Conservation (phyloP, 2,329 filamentous ascomycete genomes). For the Claviceps sp. region DNA sequence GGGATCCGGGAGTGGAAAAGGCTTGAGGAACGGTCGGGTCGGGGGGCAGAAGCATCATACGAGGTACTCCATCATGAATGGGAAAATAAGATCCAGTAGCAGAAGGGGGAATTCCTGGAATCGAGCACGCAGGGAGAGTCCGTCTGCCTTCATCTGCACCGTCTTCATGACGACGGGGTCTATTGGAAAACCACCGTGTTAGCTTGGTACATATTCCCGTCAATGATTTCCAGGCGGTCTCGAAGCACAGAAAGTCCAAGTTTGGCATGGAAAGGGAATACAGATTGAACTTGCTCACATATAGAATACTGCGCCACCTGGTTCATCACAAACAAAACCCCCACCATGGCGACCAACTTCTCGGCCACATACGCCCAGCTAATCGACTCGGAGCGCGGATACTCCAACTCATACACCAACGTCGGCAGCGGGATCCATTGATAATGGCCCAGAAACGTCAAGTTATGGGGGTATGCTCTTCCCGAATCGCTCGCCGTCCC, state of each 20-base stretch:
- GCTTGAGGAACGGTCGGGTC: too few species aligned
- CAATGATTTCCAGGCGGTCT: background rate
- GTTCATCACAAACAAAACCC: slow-evolving; percentile 66
- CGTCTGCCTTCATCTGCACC: slow-evolving; percentile 52
- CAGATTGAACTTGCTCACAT: slow-evolving; percentile 24
- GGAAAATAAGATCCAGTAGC: slow-evolving; percentile 62
- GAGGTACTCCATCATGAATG: slow-evolving; percentile 66
- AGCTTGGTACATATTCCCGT: background rate
- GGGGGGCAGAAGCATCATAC: slow-evolving; percentile 17
- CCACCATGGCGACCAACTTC: slow-evolving; percentile 56
- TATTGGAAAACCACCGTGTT: slow-evolving; percentile 7
- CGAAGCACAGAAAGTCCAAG: too few species aligned
- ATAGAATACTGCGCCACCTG: slow-evolving; percentile 65
- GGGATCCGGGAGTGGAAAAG: too few species aligned
- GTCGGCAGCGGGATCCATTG: slow-evolving; percentile 67
- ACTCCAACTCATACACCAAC: slow-evolving; percentile 66
- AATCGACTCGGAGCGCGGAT: slow-evolving; percentile 53
- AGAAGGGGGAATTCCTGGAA: slow-evolving; percentile 61
- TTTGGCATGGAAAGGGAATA: background rate
- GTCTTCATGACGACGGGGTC: slow-evolving; percentile 58
- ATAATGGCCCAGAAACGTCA: slow-evolving; percentile 50
- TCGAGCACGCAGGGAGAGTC: slow-evolving; percentile 45
- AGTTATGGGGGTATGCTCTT: slow-evolving; percentile 53
- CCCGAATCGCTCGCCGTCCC: slow-evolving; percentile 41
- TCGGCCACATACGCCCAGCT: slow-evolving; percentile 66